Conservation (phyloP, 1,284 basidiomycete genomes). For the Rhizoctonia solani region DNA sequence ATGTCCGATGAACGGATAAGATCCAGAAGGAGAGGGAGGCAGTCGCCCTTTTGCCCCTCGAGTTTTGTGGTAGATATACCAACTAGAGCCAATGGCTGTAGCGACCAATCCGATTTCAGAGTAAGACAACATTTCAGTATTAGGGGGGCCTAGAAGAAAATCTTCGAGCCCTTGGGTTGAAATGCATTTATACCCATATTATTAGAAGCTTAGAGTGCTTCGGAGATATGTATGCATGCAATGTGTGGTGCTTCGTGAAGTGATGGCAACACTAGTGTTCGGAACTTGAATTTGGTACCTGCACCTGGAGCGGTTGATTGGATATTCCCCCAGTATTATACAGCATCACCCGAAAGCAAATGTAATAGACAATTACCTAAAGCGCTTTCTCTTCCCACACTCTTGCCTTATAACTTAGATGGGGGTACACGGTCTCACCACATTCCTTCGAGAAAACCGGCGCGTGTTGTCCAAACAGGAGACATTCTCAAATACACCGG, state of each 20-base stretch:
- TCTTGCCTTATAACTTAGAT: conserved; percentile 50
- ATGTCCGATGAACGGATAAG: conserved; percentile 23
- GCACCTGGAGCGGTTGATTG: too few relatives aligned
- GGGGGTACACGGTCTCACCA: conserved; percentile 82
- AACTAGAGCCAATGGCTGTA: not conserved
- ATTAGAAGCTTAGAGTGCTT: too few relatives aligned
- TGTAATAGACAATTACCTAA: not conserved
- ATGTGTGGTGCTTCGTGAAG: too few relatives aligned
- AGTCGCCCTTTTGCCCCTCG: not conserved
- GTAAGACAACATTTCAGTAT: not conserved
- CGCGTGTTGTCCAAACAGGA: conserved; percentile 60
- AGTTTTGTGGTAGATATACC: not conserved
- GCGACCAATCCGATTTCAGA: not conserved
- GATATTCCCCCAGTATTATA: too few relatives aligned
- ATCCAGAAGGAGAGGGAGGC: conserved; percentile 17
- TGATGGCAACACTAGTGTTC: too few relatives aligned
- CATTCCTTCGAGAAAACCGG: conserved; percentile 75
- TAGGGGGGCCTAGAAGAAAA: not conserved
- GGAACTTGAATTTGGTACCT: not conserved
- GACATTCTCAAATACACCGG: conserved; percentile 45
- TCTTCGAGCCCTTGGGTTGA: not conserved
- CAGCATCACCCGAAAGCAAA: not conserved
- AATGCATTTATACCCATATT: too few relatives aligned
- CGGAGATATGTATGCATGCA: too few relatives aligned
- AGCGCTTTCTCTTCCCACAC: not conserved